phyloP scores from a whole-genome alignment of 179 eudicot genomes.

The Spergularia azorica region DNA sequence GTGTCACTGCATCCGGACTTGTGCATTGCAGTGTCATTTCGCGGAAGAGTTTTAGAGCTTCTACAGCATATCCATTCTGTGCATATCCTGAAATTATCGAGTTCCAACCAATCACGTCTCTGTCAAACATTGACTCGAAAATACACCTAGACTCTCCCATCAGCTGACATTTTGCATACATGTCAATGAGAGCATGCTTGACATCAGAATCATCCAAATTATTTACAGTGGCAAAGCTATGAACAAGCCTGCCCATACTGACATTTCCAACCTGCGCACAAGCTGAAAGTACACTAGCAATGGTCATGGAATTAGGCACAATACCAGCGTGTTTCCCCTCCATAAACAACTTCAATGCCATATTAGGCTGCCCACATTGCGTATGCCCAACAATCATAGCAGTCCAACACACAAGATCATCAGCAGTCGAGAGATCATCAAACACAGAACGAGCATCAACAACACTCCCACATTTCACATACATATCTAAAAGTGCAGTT shows the following conservation, averaged over 20 bases:
- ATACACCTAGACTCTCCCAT: conserved; percentile 50
- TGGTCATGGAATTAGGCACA: conserved; percentile 58
- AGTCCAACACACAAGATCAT: conserved; percentile 81
- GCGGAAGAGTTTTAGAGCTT: conserved; percentile 58
- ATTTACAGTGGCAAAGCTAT: conserved; percentile 54
- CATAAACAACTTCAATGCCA: conserved; percentile 62
- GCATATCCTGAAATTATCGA: conserved; percentile 73
- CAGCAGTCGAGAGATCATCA: conserved; percentile 39
- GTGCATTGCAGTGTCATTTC: conserved; percentile 52
- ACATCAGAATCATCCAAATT: conserved; percentile 55
- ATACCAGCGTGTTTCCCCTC: conserved; percentile 40
- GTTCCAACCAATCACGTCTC: conserved; percentile 76
- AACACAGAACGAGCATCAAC: conserved; percentile 59
- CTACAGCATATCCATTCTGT: conserved; percentile 51
- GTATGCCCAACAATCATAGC: conserved; percentile 85
- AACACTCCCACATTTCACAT: conserved; percentile 58
- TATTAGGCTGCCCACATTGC: conserved; percentile 50
- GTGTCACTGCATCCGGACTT: conserved; percentile 65
- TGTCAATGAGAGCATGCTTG: conserved; percentile 71
- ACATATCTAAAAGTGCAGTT: conserved; percentile 75
- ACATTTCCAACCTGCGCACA: conserved; percentile 52
- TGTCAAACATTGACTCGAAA: conserved; percentile 50
- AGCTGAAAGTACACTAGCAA: conserved; percentile 70
- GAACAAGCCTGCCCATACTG: conserved; percentile 57
- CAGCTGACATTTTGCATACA: conserved; percentile 73